Evolutionary conservation across 2,329 filamentous ascomycete species (phyloP), one percentile per base, ranked within the genome.

Genomic region (Colletotrichum agaves): DNA sequence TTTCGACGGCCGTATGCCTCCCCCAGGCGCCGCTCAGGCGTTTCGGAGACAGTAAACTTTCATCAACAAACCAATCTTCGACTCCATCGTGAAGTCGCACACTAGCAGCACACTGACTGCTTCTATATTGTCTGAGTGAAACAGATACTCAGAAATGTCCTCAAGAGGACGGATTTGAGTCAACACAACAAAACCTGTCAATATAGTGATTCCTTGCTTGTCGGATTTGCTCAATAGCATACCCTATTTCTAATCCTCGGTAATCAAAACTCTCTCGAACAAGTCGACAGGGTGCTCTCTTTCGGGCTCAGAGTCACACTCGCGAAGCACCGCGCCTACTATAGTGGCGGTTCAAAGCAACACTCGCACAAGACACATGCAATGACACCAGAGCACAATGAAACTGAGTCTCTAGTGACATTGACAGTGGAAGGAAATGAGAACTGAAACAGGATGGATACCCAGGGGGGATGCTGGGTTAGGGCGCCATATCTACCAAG

Each of bases 1-100:
- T 2, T 89, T 87, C 72, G 87, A 89, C 72, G 83, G 81, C 49
- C 83, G 86, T 57, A 85, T 87, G 78, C 85, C 85, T 58, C 85
- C 85, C 31, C 81, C 83, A 15, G 83, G 83, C 35, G 75, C 75
- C 37, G 75, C 73, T 37, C 74, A 72, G 61, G 74, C 74, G 17
- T 83, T 79, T 73, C 78, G 81, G 69, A 77, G 82, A 66, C 78
- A 76, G 69, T 78, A 71, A 62, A 27, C 17, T 6, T 10, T 15
- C 17, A 35, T n/a, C 27, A 35, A 43, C 43, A 17, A 33, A 43
- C 11, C 53, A 37, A 31, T n/a, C n/a, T 31, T 31, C 23, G 65
- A 31, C 23, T 62, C 55, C 17, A 21, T 13, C 5, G 11, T 15
- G 23, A 58, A 44, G 55, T 33, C 47, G 49, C 47, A 44, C 52